Percentiles rank a stretch among this genome's conserved stretches.
phyloP scores from a whole-genome alignment of 176 grass and related monocot genomes.

The Guadua angustifolia region DNA sequence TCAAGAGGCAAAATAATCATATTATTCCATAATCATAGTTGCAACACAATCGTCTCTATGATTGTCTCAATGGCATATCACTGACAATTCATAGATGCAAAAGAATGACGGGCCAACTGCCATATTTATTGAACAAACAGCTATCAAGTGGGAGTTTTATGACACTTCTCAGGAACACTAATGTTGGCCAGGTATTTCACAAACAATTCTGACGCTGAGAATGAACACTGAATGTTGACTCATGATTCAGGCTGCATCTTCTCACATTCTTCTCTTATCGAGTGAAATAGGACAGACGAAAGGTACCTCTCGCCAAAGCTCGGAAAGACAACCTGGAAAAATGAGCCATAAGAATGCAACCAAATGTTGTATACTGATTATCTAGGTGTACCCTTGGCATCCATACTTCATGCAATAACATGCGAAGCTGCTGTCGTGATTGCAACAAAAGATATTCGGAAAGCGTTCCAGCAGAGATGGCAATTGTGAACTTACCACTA shows the following conservation, averaged over 20 bases:
- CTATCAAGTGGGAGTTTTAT: neutral
- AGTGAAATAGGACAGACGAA: constrained; percentile 77
- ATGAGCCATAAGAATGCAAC: constrained; percentile 16
- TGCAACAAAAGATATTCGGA: neutral
- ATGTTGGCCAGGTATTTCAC: constrained; percentile 6
- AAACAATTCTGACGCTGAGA: constrained; percentile 36
- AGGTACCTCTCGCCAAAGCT: constrained; percentile 99
- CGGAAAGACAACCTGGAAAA: constrained; percentile 78
- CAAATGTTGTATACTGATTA: neutral
- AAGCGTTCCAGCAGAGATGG: neutral
- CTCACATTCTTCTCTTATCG: constrained; percentile 85
- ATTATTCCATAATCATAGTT: too few species aligned
- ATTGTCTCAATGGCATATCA: too few species aligned
- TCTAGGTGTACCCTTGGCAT: neutral
- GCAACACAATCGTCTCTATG: too few species aligned
- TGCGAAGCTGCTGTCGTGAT: neutral
- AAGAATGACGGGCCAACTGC: neutral
- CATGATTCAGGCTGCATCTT: constrained; percentile 88
- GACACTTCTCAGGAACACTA: neutral
- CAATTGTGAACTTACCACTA: constrained; percentile 53
- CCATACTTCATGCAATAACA: neutral
- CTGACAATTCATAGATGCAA: neutral
- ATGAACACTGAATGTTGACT: constrained; percentile 21
- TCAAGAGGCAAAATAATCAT: too few species aligned
- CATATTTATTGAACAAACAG: constrained; percentile 1